A percentile compares a stretch with the other conserved stretches of the same genome.
Conservation (phyloP, 768 basidiomycete species). For the Neoboletus magnificus region DNA sequence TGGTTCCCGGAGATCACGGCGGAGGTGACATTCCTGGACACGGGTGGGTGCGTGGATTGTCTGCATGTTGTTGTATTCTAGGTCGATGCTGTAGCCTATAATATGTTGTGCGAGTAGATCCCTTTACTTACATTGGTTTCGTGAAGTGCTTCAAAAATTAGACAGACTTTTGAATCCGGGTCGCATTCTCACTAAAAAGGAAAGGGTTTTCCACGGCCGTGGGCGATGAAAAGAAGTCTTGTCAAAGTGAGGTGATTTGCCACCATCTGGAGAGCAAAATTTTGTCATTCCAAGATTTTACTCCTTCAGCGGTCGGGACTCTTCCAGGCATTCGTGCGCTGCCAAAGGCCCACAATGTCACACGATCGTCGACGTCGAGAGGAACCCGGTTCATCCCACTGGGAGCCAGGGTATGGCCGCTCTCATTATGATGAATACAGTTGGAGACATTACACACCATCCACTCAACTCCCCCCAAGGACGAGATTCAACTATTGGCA, state of each 20-base stretch:
- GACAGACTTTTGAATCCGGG: too few relatives aligned
- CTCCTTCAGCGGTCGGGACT: conserved; percentile 4
- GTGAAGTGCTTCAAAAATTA: too few relatives aligned
- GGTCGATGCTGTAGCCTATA: conserved; percentile 13
- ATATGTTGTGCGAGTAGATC: conserved; percentile 2
- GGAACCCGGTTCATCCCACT: conserved; percentile 3
- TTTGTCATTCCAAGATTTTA: conserved; percentile 14
- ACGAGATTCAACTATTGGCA: conserved; percentile 25
- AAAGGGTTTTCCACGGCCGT: too few relatives aligned
- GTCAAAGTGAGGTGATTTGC: neutral
- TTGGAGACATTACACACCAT: conserved; percentile 9
- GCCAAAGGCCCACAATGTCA: conserved; percentile 15
- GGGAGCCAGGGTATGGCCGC: conserved; percentile 1
- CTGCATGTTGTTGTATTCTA: neutral
- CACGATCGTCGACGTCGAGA: conserved; percentile 12
- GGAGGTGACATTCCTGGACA: neutral
- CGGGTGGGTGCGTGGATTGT: neutral
- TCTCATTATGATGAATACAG: conserved; percentile 8
- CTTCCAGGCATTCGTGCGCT: conserved; percentile 6
- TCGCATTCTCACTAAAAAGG: neutral
- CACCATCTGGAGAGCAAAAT: neutral
- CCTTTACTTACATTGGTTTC: neutral
- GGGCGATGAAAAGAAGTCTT: too few relatives aligned
- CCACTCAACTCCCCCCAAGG: neutral
- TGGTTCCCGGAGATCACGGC: conserved; percentile 21